Evolutionary conservation across 768 basidiomycete genomes (phyloP).

Genomic region (Lyophyllum decastes): DNA sequence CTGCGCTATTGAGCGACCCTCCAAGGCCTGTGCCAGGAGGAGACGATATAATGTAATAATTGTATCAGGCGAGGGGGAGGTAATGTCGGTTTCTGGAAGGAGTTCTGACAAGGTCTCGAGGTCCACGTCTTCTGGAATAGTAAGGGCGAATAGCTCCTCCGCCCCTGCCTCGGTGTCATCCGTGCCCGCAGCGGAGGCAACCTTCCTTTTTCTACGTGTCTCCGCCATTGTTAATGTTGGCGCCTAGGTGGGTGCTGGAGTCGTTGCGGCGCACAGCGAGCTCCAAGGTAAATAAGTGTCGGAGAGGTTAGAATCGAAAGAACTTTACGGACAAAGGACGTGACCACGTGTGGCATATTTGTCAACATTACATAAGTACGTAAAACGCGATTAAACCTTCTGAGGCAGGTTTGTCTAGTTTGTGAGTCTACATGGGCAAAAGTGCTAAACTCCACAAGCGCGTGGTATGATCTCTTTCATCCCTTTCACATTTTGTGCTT

Average conservation of each 20-base stretch:
- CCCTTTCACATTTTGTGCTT: neutral
- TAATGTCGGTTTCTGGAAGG: constrained; percentile 61
- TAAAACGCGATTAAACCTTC: neutral
- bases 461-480: constrained; percentile 36
- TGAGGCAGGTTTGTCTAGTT: no score
- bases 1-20: constrained; percentile 54
- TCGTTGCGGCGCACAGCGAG: constrained; percentile 37
- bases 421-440: constrained; percentile 48
- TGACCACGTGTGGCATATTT: constrained; percentile 18
- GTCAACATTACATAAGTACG: neutral
- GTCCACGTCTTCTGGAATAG: constrained; percentile 70
- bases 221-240: constrained; percentile 33
- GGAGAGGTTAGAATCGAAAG: neutral
- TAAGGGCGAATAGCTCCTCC: constrained; percentile 36
- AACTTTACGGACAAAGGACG: neutral
- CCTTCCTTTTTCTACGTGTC: constrained; percentile 68
- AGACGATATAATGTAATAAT: constrained; percentile 65
- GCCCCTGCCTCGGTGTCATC: constrained; percentile 26
- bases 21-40: constrained; percentile 55
- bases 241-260: constrained; percentile 22
- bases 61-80: constrained; percentile 57
- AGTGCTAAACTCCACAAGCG: constrained; percentile 70
- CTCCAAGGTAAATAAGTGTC: constrained; percentile 20
- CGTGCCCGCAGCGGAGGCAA: constrained; percentile 35
- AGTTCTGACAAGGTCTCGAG: constrained; percentile 56